Conservation (phyloP, 768 basidiomycete species). For the Paxillus involutus region DNA sequence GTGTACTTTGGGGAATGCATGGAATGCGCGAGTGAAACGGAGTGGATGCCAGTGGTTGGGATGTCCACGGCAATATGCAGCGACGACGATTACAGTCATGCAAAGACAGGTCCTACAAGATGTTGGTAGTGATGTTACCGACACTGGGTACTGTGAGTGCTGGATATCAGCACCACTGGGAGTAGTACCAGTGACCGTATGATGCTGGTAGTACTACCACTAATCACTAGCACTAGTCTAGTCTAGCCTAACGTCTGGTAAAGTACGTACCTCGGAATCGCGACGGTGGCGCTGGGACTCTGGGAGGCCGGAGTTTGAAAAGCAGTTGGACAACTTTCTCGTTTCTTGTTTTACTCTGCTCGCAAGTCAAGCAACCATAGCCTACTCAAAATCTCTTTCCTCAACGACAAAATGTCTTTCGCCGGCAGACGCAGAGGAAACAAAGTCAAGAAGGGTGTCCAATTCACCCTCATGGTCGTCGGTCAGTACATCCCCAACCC, state of each 20-base stretch:
- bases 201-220: too few species aligned
- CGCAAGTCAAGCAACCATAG: constrained; percentile 26
- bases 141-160: too few species aligned
- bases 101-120: neutral
- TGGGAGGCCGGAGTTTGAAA: constrained; percentile 32
- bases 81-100: constrained; percentile 9
- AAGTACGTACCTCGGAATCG: constrained; percentile 18
- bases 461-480: constrained; percentile 97
- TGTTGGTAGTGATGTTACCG: neutral
- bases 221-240: neutral
- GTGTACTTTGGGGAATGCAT: constrained; percentile 4
- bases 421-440: constrained; percentile 85
- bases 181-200: too few species aligned
- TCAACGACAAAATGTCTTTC: constrained; percentile 64
- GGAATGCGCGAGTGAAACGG: constrained; percentile 4
- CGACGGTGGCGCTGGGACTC: constrained; percentile 34
- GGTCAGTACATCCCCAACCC: constrained; percentile 53
- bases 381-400: constrained; percentile 12
- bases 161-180: too few species aligned
- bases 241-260: too few species aligned
- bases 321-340: constrained; percentile 30
- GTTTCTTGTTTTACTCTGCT: constrained; percentile 29
- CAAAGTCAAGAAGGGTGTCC: constrained; percentile 99
- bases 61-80: constrained; percentile 3
- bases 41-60: constrained; percentile 7